These are phyloP conservation scores for Suillus tomentosus DNA, from an alignment of 768 basidiomycete species.

Conservation along the genomic window DNA sequence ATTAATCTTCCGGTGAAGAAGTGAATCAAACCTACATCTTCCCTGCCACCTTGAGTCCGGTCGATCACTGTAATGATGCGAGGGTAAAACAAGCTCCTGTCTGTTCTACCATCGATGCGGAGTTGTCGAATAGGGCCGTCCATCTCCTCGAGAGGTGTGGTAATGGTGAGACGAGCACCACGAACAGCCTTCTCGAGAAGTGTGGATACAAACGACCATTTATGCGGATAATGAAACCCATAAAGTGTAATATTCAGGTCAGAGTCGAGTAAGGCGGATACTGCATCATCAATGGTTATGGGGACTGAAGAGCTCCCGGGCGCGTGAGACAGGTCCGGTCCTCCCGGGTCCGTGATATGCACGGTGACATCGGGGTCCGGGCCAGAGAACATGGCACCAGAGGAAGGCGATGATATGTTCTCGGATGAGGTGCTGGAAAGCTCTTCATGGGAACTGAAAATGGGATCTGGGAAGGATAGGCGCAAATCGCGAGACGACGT, in stretches of 20 bases:
- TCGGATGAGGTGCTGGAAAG: constrained; percentile 58
- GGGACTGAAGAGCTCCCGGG: constrained; percentile 37
- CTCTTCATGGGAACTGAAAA: constrained; percentile 70
- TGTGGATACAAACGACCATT: constrained; percentile 61
- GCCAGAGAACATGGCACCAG: constrained; percentile 33
- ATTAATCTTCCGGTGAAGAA: constrained; percentile 28
- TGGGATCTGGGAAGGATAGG: constrained; percentile 82
- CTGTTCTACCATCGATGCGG: constrained; percentile 28
- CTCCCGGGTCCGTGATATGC: constrained; percentile 36
- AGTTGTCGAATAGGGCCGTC: constrained; percentile 28
- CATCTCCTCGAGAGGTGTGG: constrained; percentile 23
- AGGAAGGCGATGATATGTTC: constrained; percentile 41
- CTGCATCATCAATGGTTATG: constrained; percentile 20
- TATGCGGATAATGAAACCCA: constrained; percentile 57
- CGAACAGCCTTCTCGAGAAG: constrained; percentile 57
- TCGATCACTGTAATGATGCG: constrained; percentile 42
- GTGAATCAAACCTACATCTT: constrained; percentile 32
- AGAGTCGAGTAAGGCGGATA: constrained; percentile 30
- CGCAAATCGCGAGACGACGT: constrained; percentile 72
- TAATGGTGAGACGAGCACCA: constrained; percentile 35
- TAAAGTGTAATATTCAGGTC: constrained; percentile 70
- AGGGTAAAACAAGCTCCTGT: constrained; percentile 30
- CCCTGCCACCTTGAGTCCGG: constrained; percentile 26
- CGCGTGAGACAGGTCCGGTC: constrained; percentile 32
- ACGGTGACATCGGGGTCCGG: constrained; percentile 21